Percentiles rank a stretch among this genome's conserved stretches.
Evolutionary conservation across 306 rosid genomes (phyloP).

Genomic region (Sicyos baderoa): DNA sequence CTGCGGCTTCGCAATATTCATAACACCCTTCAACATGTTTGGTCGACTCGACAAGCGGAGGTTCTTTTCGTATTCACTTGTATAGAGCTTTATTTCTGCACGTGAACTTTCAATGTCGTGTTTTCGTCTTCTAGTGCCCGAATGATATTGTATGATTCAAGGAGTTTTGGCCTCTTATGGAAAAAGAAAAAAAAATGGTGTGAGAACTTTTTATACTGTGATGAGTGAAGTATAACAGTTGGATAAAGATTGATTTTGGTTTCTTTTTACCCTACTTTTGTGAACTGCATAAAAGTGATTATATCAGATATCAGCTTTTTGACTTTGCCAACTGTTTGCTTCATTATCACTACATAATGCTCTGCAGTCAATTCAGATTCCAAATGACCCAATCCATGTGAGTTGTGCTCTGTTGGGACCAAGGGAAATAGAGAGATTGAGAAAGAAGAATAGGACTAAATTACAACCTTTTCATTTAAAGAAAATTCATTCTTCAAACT

Average conservation of each 20-base stretch:
- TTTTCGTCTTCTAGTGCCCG: slow-evolving; percentile 2
- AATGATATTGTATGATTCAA: background rate
- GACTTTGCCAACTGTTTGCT: slow-evolving; percentile 6
- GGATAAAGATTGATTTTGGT: slow-evolving; percentile 7
- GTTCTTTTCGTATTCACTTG: slow-evolving; percentile 17
- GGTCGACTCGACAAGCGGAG: background rate
- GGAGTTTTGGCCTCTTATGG: slow-evolving; percentile 8
- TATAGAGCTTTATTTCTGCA: slow-evolving; percentile 16
- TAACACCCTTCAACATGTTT: background rate
- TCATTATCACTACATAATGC: background rate
- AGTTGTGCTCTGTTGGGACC: slow-evolving; percentile 10
- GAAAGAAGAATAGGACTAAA: background rate
- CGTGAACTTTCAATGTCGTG: slow-evolving; percentile 4
- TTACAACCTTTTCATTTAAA: slow-evolving; percentile 9
- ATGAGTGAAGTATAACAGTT: slow-evolving; percentile 14
- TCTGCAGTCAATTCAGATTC: slow-evolving; percentile 11
- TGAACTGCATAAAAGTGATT: slow-evolving; percentile 1
- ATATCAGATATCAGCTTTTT: slow-evolving; percentile 13
- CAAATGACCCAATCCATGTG: slow-evolving; percentile 9
- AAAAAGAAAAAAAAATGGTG: background rate
- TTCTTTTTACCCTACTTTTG: slow-evolving; percentile 10
- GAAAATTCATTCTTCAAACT: background rate
- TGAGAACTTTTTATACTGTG: background rate
- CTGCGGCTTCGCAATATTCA: slow-evolving; percentile 6
- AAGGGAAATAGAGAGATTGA: background rate